These are phyloP conservation scores for Citrullus amarus DNA, from an alignment of 306 rosid species.

Conservation along the genomic window DNA sequence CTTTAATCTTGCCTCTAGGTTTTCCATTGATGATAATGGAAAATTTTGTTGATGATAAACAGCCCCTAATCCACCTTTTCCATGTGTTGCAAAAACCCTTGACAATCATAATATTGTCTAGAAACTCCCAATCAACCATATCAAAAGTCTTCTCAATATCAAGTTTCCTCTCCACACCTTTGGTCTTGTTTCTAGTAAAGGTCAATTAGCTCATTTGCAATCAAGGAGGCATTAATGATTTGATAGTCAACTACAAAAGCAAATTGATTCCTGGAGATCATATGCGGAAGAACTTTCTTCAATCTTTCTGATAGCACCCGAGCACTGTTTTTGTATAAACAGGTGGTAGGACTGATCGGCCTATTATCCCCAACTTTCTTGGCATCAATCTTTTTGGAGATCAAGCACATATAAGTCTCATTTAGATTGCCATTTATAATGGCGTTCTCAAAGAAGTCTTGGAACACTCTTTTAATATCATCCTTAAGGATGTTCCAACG, in stretches of 20 bases:
- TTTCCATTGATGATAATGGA: too few species aligned
- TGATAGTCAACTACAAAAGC: background rate
- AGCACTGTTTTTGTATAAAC: background rate
- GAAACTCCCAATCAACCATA: too few species aligned
- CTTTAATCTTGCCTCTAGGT: too few species aligned
- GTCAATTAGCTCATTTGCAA: background rate
- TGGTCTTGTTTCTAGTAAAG: too few species aligned
- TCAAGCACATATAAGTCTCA: background rate
- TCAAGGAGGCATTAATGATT: background rate
- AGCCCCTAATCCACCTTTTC: too few species aligned
- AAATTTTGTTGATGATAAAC: too few species aligned
- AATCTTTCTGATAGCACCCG: background rate
- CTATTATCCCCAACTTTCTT: too few species aligned
- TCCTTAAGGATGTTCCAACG: background rate
- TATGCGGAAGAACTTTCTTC: too few species aligned
- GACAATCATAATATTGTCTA: too few species aligned
- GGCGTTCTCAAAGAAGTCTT: background rate
- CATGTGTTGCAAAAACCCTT: too few species aligned
- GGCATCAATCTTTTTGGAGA: background rate
- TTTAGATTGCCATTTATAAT: background rate
- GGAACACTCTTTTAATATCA: background rate
- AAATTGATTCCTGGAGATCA: background rate
- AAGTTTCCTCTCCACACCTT: too few species aligned
- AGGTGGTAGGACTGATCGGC: background rate
- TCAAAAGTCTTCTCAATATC: too few species aligned